Conservation (phyloP, 2,329 filamentous ascomycete species). For the Hymenoscyphus fraxineus region DNA sequence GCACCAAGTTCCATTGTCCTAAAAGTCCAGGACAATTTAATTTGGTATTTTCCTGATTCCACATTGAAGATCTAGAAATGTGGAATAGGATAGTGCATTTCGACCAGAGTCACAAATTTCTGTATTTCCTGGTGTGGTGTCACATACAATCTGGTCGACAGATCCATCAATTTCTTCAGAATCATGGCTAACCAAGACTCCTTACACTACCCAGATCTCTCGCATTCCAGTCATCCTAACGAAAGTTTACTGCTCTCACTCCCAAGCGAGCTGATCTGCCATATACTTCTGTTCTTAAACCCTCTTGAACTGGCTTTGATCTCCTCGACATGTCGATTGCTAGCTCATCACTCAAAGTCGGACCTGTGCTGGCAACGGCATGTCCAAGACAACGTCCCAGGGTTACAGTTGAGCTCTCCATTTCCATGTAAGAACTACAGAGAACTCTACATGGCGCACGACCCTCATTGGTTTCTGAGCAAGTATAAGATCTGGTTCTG, state of each 20-base stretch:
- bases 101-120: background rate
- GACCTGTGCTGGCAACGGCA: constrained; percentile 70
- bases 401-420: constrained; percentile 48
- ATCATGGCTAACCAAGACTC: constrained; percentile 9
- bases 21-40: no score
- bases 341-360: constrained; percentile 57
- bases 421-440: constrained; percentile 62
- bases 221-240: background rate
- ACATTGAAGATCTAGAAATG: background rate
- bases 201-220: constrained; percentile 2
- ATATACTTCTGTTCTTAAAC: constrained; percentile 64
- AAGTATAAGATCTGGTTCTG: constrained; percentile 82
- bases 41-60: no score
- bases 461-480: constrained; percentile 81
- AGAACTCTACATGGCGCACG: constrained; percentile 68
- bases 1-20: no score
- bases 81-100: background rate
- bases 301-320: constrained; percentile 59
- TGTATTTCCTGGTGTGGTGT: no score
- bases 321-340: constrained; percentile 56
- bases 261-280: constrained; percentile 70
- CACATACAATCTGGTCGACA: background rate
- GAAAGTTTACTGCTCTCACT: constrained; percentile 47
- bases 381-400: constrained; percentile 65
- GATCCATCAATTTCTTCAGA: constrained; percentile 13